Evolutionary conservation across 1,284 basidiomycete genomes (phyloP), one percentile per base, ranked within the genome.

Genomic region (Apiotrichum siamense): DNA sequence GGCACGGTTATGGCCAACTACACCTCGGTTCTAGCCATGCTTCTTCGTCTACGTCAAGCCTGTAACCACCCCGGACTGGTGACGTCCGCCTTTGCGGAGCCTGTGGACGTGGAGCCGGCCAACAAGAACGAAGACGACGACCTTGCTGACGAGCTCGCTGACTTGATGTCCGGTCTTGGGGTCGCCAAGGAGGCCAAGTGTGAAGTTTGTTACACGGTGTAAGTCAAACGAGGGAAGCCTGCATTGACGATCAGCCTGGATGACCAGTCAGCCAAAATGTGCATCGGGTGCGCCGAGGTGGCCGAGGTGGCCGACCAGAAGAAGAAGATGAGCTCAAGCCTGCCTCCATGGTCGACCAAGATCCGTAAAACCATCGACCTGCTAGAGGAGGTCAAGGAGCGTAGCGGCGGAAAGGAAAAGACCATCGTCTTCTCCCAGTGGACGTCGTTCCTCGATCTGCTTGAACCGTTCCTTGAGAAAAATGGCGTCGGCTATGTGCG

Each of bases 41-140:
- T 97, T 49, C 79, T 97, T 45, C 80, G 93, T 27, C 77, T 97
- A 25, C 81, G 93, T 21, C 93, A 97, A 81, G 90, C 91, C 0
- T 94, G 91, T 67, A 86, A 89, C 60, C 92, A 96, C 65, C 90
- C 91, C 0, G 78, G 81, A 0, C 79, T 96, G 11, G 83, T 93
- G 15, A 81, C 83, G 2, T 82, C 84, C 50, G 84, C 88, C 58
- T 85, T 86, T 62, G 79, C 78, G 59, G 75, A 78, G 7, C 88
- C 91, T 62, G 74, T 78, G 15, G 86, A 87, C 45, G 87, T 7
- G 12, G 33, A 35, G 12, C 12, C 10, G 7, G 18, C 84, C 0
- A 74, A 78, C 1, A 78, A 81, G 62, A 79, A 78, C 41, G 52
- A 44, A 9, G 54, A 49, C 25, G 78, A 77, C 24, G 77, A 78